Percentiles rank a stretch among this genome's conserved stretches.
Evolutionary conservation across 2,329 filamentous ascomycete species (phyloP).

Genomic region (Aphanoascus verrucosus): DNA sequence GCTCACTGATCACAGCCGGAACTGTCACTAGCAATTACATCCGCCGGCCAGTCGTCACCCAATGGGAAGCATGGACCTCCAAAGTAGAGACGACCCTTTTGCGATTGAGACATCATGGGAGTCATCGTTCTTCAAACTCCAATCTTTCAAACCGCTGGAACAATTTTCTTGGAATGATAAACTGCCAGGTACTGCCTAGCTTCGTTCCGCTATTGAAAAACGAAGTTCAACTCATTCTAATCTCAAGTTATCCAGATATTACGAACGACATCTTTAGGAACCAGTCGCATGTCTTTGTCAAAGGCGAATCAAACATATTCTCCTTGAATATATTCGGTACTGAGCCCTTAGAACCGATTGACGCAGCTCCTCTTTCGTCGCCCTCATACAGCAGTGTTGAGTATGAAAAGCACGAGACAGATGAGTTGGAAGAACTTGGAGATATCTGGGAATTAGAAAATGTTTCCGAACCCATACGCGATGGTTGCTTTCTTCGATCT

Average conservation of each 20-base stretch:
- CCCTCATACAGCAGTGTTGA: conserved; percentile 18
- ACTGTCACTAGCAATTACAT: neutral
- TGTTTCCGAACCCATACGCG: conserved; percentile 15
- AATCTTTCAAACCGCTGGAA: conserved; percentile 29
- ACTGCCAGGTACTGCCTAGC: conserved; percentile 24
- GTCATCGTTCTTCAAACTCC: conserved; percentile 30
- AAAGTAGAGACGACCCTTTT: conserved; percentile 16
- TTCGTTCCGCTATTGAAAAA: neutral
- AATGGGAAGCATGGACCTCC: conserved; percentile 15
- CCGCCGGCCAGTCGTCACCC: neutral
- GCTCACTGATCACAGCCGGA: neutral
- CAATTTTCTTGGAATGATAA: conserved; percentile 27
- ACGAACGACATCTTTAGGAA: conserved; percentile 21
- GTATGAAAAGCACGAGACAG: conserved; percentile 16
- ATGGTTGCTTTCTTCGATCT: conserved; percentile 23
- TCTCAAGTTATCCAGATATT: conserved; percentile 18
- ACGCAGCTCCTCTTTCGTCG: conserved; percentile 16
- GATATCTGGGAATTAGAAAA: conserved; percentile 30
- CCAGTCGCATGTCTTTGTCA: conserved; percentile 18
- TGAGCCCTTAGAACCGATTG: conserved; percentile 19
- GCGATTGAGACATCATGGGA: conserved; percentile 29
- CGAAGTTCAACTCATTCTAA: neutral
- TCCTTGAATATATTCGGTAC: conserved; percentile 26
- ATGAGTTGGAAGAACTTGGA: conserved; percentile 18
- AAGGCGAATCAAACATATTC: conserved; percentile 23